Base-by-base conservation (phyloP, 495 filamentous ascomycete genomes). In the Trichocladium uniseriatum region DNA sequence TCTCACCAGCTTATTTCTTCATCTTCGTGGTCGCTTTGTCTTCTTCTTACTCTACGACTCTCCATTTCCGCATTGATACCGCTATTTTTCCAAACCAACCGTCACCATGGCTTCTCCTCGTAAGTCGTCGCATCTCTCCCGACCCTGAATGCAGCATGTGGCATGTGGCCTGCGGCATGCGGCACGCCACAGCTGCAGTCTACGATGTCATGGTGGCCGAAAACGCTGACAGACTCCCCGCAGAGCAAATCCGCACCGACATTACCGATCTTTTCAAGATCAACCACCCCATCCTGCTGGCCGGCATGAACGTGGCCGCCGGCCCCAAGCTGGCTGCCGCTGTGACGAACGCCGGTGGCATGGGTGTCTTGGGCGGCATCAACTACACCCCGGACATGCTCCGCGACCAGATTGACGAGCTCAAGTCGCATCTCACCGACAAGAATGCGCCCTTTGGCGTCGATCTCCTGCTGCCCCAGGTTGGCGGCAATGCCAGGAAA, bases 371-470 rank as follows among this genome's bases (percentile, higher is more conserved):
- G 64, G 92, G 92, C 58, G 92, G 92, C 62, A 81, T 98, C 57
- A 89, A 87, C 56, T 98, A 98, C 75, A 95, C 88, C 32, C 92
- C 92, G 53, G 88, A 94, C 18, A 97, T 97, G 92, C 79, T 97
- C 45, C 79, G 79, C 24, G 92, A 97, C 64, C 92, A 97, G 71
- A 86, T 98, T 55, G 81, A 81, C 32, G 92, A 98, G 70, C 77
- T 98, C 56, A 98, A 98, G 80, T 78, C 82, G 56, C 90, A 79
- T 67, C 64, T 98, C 38, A 78, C 76, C 34, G 86, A 97, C 76
- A 94, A 96, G 82, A 94, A 87, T 45, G 92, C 91, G n/a, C 94
- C 92, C 6, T 98, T 98, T 67, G 92, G 92, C 61, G 92, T 98
- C 37, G 92, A 98, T 70, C 79, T 98, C 34, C 72, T 97, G 44